Evolutionary conservation across 176 grass and related monocot genomes (phyloP).

Genomic region (Phoenix roebelenii): DNA sequence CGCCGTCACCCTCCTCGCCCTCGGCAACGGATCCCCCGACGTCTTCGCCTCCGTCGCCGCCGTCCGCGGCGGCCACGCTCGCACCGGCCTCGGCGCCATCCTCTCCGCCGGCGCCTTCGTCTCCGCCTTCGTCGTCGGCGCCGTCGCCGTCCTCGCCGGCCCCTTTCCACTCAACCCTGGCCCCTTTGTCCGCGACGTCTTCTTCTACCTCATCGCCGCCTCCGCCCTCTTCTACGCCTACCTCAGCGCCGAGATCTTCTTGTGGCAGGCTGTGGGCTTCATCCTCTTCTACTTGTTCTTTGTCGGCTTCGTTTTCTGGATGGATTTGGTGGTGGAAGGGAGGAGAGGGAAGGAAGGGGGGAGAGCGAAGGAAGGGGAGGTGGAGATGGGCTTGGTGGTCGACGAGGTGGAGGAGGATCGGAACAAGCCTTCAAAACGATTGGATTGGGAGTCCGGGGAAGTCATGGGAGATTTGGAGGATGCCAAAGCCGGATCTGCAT

Average conservation of each 20-base stretch:
- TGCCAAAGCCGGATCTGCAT: not conserved
- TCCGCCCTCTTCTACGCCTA: constrained; percentile 67
- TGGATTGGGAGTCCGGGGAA: not conserved
- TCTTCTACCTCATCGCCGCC: constrained; percentile 73
- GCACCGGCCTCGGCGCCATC: constrained; percentile 54
- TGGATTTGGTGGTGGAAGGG: constrained; percentile 46
- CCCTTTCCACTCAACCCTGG: constrained; percentile 60
- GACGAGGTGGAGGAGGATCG: not conserved
- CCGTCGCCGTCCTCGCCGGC: constrained; percentile 45
- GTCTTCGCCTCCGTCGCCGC: constrained; percentile 68
- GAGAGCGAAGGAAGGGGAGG: constrained; percentile 17
- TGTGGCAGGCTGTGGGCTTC: constrained; percentile 79
- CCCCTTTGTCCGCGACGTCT: constrained; percentile 60
- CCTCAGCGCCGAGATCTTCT: constrained; percentile 82
- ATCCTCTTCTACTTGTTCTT: constrained; percentile 82
- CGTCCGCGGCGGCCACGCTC: constrained; percentile 33
- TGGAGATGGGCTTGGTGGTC: constrained; percentile 28
- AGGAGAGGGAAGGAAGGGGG: constrained; percentile 21
- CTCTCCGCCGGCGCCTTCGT: constrained; percentile 80
- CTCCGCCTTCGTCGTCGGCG: constrained; percentile 78
- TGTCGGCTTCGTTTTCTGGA: constrained; percentile 73
- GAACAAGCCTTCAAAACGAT: too few relatives aligned
- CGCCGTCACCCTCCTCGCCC: constrained; percentile 84
- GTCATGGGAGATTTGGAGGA: constrained; percentile 6
- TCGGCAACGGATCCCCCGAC: constrained; percentile 85